phyloP scores from a whole-genome alignment of 164 flowering plant species.

The Tetrastigma voinierianum region DNA sequence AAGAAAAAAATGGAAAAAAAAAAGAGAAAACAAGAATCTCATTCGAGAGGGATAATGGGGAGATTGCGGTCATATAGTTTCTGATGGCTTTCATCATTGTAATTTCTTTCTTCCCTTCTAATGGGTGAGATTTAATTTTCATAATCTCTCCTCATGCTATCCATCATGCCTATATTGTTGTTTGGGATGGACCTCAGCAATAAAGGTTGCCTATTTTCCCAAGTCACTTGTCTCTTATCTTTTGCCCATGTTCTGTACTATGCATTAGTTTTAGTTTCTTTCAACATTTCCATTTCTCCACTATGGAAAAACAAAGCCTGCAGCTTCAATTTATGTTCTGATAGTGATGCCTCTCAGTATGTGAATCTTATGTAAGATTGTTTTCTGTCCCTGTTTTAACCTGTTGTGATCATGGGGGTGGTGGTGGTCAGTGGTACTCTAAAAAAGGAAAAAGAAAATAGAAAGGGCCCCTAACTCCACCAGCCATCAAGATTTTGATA shows the following conservation, averaged over 20 bases:
- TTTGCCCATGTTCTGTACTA: too few species aligned
- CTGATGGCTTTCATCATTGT: not conserved
- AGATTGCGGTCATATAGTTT: not conserved
- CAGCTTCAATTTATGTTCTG: not conserved
- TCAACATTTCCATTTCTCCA: not conserved
- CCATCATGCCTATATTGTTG: too few species aligned
- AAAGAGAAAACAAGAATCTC: not conserved
- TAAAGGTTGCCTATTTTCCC: too few species aligned
- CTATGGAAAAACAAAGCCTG: not conserved
- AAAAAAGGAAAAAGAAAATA: too few species aligned
- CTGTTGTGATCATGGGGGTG: not conserved
- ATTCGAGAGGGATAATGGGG: slow-evolving; percentile 1
- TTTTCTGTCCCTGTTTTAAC: not conserved
- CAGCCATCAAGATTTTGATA: too few species aligned
- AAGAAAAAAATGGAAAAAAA: not conserved
- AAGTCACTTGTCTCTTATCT: too few species aligned
- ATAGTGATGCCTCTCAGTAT: slow-evolving; percentile 9
- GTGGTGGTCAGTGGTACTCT: not conserved
- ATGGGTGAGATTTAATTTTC: not conserved
- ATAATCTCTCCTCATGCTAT: not conserved
- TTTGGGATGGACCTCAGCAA: too few species aligned
- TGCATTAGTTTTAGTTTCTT: too few species aligned
- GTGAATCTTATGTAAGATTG: slow-evolving; percentile 4
- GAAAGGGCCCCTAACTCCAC: not conserved
- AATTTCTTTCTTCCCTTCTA: not conserved